A percentile compares a stretch with the other conserved stretches of the same genome.
Evolutionary conservation across 2,329 filamentous ascomycete genomes (phyloP).

Genomic region (Epicoccum nigrum): DNA sequence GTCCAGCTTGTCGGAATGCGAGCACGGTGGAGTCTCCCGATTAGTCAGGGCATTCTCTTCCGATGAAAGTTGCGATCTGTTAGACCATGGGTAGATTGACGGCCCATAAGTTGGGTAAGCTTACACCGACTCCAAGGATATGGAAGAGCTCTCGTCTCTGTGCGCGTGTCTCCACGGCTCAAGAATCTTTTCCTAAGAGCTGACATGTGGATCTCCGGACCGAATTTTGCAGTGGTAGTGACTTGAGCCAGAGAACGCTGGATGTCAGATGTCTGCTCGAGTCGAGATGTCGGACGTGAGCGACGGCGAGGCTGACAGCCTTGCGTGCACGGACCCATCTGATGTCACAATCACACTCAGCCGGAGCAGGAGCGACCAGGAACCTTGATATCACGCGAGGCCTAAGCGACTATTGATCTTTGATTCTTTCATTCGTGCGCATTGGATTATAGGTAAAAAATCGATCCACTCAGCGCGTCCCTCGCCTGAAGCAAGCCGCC

Average conservation of each 20-base stretch:
- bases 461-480: slow-evolving; percentile 26
- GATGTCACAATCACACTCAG: slow-evolving; percentile 3
- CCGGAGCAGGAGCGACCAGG: not conserved
- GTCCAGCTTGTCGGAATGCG: not conserved
- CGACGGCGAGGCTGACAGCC: too few relatives aligned
- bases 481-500: slow-evolving; percentile 18
- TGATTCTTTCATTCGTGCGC: slow-evolving; percentile 26
- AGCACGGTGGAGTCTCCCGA: not conserved
- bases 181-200: too few relatives aligned
- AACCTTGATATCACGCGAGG: not conserved
- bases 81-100: not conserved
- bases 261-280: not conserved
- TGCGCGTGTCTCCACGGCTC: not conserved
- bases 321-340: not conserved
- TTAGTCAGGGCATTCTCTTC: not conserved
- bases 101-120: slow-evolving; percentile 2
- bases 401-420: not conserved
- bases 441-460: slow-evolving; percentile 42
- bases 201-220: too few relatives aligned
- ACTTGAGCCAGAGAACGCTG: too few relatives aligned
- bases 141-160: not conserved
- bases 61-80: not conserved
- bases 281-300: not conserved
- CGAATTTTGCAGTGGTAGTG: too few relatives aligned
- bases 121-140: slow-evolving; percentile 7